phyloP scores from a whole-genome alignment of 1,284 basidiomycete genomes.

The Fomitiporia mediterranea region DNA sequence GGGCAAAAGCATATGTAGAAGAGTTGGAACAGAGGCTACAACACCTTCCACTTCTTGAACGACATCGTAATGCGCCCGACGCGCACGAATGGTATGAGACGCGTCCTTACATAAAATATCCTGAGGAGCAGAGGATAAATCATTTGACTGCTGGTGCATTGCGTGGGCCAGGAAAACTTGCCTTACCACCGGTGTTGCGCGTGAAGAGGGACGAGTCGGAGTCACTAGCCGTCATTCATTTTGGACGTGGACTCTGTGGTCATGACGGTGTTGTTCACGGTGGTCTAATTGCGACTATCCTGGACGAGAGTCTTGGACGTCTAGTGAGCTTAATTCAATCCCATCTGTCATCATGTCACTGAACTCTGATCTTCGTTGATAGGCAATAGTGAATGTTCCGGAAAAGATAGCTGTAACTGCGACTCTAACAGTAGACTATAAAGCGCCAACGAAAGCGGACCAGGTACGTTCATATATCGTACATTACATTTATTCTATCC shows the following conservation, averaged over 20 bases:
- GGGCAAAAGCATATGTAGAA: conserved; percentile 55
- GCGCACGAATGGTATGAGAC: conserved; percentile 67
- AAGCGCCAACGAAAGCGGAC: conserved; percentile 78
- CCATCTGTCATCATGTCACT: background rate
- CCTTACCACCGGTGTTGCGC: conserved; percentile 71
- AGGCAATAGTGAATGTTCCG: conserved; percentile 83
- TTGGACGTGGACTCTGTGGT: conserved; percentile 84
- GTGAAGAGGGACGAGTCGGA: conserved; percentile 74
- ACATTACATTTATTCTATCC: no score
- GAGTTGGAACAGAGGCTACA: conserved; percentile 69
- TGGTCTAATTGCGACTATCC: conserved; percentile 83
- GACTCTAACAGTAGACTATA: conserved; percentile 69
- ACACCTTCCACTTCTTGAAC: conserved; percentile 54
- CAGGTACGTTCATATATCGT: conserved; percentile 61
- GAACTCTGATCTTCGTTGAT: background rate
- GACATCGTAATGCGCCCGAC: conserved; percentile 45
- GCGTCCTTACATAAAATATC: conserved; percentile 69
- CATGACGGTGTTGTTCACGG: conserved; percentile 95
- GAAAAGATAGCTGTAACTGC: conserved; percentile 94
- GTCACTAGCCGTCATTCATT: conserved; percentile 67
- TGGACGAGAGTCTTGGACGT: conserved; percentile 84
- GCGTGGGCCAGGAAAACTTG: conserved; percentile 80
- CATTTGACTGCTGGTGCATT: conserved; percentile 83
- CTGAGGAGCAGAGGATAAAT: conserved; percentile 69
- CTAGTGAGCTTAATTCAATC: conserved; percentile 52